Evolutionary conservation across 2,329 filamentous ascomycete genomes (phyloP).

Genomic region (Claviceps africana): DNA sequence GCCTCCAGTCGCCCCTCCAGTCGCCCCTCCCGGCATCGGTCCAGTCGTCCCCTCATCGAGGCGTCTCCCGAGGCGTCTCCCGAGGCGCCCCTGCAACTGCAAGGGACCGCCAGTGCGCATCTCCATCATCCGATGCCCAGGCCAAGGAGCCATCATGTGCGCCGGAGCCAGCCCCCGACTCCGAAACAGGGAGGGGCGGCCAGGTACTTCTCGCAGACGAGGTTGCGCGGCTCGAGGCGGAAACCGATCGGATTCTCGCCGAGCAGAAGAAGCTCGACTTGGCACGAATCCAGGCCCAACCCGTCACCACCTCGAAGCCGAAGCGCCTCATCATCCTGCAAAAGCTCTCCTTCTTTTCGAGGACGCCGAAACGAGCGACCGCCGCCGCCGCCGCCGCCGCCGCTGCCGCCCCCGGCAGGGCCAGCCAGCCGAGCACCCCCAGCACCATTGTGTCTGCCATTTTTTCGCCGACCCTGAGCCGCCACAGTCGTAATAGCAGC

Average conservation of each 20-base stretch:
- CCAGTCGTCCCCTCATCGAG: not conserved
- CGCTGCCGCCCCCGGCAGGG: no score
- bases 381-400: no score
- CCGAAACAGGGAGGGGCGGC: not conserved
- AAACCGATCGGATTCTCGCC: slow-evolving; percentile 33
- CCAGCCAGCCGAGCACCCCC: slow-evolving; percentile 18
- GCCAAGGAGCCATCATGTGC: not conserved
- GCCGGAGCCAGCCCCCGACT: not conserved
- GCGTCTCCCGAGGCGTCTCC: not conserved
- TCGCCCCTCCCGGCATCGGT: not conserved
- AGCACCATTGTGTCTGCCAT: slow-evolving; percentile 20
- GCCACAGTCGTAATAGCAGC: slow-evolving; percentile 20
- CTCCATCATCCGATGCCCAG: not conserved
- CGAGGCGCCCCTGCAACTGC: not conserved
- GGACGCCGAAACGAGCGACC: slow-evolving; percentile 26
- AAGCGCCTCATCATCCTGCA: slow-evolving; percentile 31
- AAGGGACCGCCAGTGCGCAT: not conserved
- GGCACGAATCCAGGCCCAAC: slow-evolving; percentile 29
- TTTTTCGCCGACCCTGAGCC: slow-evolving; percentile 22
- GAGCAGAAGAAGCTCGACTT: slow-evolving; percentile 37
- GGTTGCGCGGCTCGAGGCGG: slow-evolving; percentile 30
- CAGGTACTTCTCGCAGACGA: slow-evolving; percentile 20
- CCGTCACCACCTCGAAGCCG: slow-evolving; percentile 20
- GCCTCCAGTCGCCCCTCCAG: not conserved
- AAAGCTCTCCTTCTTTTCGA: slow-evolving; percentile 32